Percentiles rank a stretch among this genome's conserved stretches.
These are phyloP conservation scores for Trypanosoma scelopori DNA, from an alignment of 208 protist species.

Conservation along the genomic window DNA sequence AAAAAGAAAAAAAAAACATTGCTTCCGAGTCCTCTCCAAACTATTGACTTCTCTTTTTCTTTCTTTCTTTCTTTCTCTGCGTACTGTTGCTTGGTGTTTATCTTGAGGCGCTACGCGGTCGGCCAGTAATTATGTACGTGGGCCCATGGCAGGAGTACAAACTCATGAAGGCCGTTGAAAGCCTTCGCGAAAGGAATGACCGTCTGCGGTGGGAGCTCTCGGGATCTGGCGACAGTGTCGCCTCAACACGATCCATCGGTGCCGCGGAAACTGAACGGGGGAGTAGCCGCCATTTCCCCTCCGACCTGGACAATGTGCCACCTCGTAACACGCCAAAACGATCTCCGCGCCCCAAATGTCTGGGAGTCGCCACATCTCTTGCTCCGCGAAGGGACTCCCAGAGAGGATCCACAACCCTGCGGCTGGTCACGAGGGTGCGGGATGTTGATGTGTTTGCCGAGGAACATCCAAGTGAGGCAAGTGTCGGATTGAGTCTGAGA, in stretches of 20 bases:
- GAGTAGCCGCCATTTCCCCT: slow-evolving; percentile 30
- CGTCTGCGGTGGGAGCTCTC: slow-evolving; percentile 6
- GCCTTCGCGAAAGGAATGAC: slow-evolving; percentile 38
- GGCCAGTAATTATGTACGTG: slow-evolving; percentile 47
- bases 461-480: background rate
- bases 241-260: background rate
- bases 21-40: too few relatives aligned
- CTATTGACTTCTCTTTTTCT: slow-evolving; percentile 1
- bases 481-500: background rate
- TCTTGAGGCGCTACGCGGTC: too few relatives aligned
- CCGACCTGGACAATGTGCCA: background rate
- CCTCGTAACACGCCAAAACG: too few relatives aligned
- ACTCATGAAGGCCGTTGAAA: slow-evolving; percentile 59
- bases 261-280: background rate
- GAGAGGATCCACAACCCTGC: background rate
- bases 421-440: background rate
- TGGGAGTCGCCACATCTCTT: background rate
- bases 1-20: too few relatives aligned
- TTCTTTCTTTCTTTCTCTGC: slow-evolving; percentile 27
- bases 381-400: background rate
- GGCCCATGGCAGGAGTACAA: slow-evolving; percentile 73
- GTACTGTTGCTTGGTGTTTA: background rate
- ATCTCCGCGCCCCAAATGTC: background rate
- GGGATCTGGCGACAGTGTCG: background rate
- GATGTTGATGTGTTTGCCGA: slow-evolving; percentile 26